phyloP scores from a whole-genome alignment of 805 yeast species.

The Yamadazyma akitaensis region DNA sequence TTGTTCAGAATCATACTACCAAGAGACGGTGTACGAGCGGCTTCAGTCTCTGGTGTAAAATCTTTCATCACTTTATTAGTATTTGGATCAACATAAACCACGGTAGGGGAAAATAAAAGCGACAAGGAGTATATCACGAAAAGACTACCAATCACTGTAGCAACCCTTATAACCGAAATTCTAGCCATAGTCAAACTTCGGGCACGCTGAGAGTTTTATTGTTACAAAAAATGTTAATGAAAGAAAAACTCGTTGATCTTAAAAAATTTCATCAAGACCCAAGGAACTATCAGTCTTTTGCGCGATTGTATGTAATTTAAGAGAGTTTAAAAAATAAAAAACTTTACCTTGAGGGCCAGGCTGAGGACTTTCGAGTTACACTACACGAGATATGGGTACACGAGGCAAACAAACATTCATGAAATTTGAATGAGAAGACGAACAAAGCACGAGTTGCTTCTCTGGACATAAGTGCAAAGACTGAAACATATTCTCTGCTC shows the following conservation, averaged over 20 bases:
- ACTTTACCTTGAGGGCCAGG: no score
- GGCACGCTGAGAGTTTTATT: background rate
- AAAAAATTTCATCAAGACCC: background rate
- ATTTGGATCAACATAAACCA: slow-evolving; percentile 16
- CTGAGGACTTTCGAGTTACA: no score
- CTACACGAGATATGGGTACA: no score
- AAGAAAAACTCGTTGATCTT: background rate
- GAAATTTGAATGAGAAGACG: no score
- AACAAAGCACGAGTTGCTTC: no score
- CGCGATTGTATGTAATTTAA: no score
- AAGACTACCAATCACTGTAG: slow-evolving; percentile 14
- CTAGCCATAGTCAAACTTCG: slow-evolving; percentile 11
- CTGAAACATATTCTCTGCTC: no score
- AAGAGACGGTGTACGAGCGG: background rate
- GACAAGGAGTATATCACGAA: slow-evolving; percentile 13
- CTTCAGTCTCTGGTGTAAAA: slow-evolving; percentile 2
- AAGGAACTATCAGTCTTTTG: no score
- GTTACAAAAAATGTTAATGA: background rate
- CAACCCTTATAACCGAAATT: slow-evolving; percentile 11
- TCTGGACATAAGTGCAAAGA: no score
- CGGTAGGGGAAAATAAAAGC: slow-evolving; percentile 10
- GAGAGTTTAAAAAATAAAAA: no score
- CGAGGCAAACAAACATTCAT: no score
- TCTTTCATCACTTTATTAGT: slow-evolving; percentile 15
- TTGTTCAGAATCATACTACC: background rate